Base-by-base conservation (phyloP, 768 basidiomycete species). In the Tricholoma saponaceum region DNA sequence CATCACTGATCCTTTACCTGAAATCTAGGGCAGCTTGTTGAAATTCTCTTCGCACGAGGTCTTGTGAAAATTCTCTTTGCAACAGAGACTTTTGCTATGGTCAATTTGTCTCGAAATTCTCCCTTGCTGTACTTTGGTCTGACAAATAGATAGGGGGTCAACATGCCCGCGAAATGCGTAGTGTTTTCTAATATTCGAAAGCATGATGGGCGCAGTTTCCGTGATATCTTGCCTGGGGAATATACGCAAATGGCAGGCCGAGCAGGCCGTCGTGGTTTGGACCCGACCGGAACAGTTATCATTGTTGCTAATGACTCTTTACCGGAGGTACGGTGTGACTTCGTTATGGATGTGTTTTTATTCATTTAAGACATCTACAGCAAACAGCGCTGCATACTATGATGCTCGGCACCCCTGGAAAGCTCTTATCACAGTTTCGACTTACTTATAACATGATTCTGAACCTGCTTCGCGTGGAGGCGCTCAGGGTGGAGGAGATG, bases 221-320 rank as follows among this genome's bases (percentile, higher is more conserved):
- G 97, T 58, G 92, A 94, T 39, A 87, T 96, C 32, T 72, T 92
- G 1, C 89, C 93, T 23, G 95, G 92, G 39, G 94, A 95, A 72
- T 98, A 98, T 68, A 99, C 96, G 0, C 97, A 99, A 66, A 99
- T 99, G 97, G 95, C 97, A 7, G 97, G 97, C 5, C 89, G 97
- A 62, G 97, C 97, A 14, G 97, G 97, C 22, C 87, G 97, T 32
- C 89, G 97, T 69, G 97, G 97, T 10, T 76, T 99, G 26, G 97
- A 99, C 69, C 76, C 89, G 4, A 98, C 95, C 0, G 97, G 97
- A 35, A 97, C 95, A 0, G 97, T 99, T 9, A 87, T 99, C 63
- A 90, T 99, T 54, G 80, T 92, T 51, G 84, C 85, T 0, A 86
- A 87, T 60, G 90, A 94, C 61, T 83, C 89, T 26, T 70, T 97